Conservation (phyloP, 495 filamentous ascomycete species). For the Aspergillus cavernicola region DNA sequence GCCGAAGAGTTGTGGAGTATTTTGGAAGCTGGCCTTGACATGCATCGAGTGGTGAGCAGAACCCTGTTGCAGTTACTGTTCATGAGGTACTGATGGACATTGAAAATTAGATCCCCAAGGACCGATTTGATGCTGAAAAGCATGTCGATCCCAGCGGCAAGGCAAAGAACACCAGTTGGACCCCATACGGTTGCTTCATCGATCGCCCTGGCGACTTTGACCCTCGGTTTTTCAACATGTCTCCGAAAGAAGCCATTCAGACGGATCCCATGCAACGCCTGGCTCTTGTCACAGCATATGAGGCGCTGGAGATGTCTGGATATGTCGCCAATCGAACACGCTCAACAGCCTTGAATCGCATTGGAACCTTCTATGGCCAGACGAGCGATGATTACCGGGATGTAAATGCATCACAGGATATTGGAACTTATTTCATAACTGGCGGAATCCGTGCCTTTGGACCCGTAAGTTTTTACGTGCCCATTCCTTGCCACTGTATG, state of each 20-base stretch:
- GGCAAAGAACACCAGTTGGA: not conserved
- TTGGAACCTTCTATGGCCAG: conserved; percentile 36
- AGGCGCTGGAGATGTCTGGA: conserved; percentile 35
- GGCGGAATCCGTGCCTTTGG: conserved; percentile 30
- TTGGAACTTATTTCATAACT: conserved; percentile 25
- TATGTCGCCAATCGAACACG: conserved; percentile 21
- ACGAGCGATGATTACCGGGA: conserved; percentile 31
- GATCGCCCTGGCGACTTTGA: conserved; percentile 31
- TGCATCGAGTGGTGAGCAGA: not conserved
- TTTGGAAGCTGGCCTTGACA: not conserved
- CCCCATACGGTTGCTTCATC: conserved; percentile 21
- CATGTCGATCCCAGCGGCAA: not conserved
- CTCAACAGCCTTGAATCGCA: conserved; percentile 17
- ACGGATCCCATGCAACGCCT: conserved; percentile 33
- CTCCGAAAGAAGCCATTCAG: conserved; percentile 15
- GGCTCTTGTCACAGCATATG: conserved; percentile 32
- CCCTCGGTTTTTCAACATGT: conserved; percentile 30
- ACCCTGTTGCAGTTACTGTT: too few species aligned
- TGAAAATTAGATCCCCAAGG: conserved; percentile 3
- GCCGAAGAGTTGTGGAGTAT: not conserved
- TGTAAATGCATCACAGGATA: conserved; percentile 23
- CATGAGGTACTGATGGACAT: too few species aligned
- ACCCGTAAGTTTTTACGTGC: too few species aligned
- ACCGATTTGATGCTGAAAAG: not conserved
- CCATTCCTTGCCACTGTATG: too few species aligned